A percentile compares a stretch with the other conserved stretches of the same genome.
Evolutionary conservation across 129 eudicot genomes (phyloP).

Genomic region (Flaveria robusta): DNA sequence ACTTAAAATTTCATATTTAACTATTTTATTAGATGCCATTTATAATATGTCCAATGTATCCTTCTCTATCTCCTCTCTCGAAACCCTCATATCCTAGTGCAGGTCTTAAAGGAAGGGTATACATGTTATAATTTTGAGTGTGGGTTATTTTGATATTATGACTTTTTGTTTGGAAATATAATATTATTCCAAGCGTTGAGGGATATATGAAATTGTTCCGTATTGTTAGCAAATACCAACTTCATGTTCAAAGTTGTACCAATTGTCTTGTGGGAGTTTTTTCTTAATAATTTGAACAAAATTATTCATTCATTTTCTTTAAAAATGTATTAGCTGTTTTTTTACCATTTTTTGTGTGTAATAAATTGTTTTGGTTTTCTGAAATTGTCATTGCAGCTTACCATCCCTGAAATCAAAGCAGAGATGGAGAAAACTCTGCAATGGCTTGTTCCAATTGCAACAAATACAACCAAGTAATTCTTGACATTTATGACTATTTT

Average conservation of each 20-base stretch:
- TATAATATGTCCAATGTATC: not conserved
- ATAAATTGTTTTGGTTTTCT: conserved; percentile 5
- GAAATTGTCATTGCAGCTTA: conserved; percentile 57
- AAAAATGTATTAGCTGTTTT: not conserved
- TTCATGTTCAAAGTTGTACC: not conserved
- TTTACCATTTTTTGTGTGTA: not conserved
- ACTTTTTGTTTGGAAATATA: not conserved
- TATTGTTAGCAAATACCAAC: conserved; percentile 16
- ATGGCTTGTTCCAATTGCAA: conserved; percentile 97
- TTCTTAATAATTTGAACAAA: not conserved
- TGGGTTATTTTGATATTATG: not conserved
- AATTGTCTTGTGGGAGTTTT: not conserved
- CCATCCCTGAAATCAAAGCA: conserved; percentile 77
- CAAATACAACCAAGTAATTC: conserved; percentile 93
- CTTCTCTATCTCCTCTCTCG: not conserved
- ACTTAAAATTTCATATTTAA: not conserved
- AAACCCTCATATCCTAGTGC: not conserved
- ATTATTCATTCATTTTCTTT: not conserved
- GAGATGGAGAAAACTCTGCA: conserved; percentile 98
- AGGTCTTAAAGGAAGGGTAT: not conserved
- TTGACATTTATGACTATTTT: conserved; percentile 9
- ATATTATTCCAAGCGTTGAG: not conserved
- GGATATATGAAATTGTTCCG: not conserved
- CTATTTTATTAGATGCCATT: not conserved
- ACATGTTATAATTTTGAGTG: not conserved